Conservation (phyloP, 202 grass and related monocot genomes). For the Carex sylvatica region DNA sequence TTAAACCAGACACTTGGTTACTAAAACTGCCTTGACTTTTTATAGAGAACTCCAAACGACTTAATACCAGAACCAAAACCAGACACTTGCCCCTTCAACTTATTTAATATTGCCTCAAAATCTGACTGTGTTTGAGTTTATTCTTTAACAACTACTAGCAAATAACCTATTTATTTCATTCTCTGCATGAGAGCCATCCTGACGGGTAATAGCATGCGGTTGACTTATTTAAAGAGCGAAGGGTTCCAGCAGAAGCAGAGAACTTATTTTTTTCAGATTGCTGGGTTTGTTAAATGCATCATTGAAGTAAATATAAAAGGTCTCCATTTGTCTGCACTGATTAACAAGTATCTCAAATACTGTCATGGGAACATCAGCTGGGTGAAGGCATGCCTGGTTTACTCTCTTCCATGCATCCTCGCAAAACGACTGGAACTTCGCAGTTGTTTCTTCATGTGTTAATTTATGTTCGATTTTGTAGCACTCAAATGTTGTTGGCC, state of each 20-base stretch:
- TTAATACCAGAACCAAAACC: too few relatives aligned
- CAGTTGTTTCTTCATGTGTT: neutral
- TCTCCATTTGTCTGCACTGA: neutral
- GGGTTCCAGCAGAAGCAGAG: neutral
- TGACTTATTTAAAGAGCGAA: neutral
- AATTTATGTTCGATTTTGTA: constrained; percentile 22
- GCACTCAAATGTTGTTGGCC: neutral
- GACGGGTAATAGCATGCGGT: neutral
- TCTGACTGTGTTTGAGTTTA: too few relatives aligned
- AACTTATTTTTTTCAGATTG: constrained; percentile 2
- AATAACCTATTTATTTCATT: too few relatives aligned
- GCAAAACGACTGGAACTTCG: neutral
- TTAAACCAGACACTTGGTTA: too few relatives aligned
- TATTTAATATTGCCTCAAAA: too few relatives aligned
- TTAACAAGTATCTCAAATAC: constrained; percentile 3
- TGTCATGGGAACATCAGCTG: neutral
- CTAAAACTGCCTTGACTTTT: too few relatives aligned
- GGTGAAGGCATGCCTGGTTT: constrained; percentile 14
- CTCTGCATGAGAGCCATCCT: too few relatives aligned
- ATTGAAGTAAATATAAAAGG: neutral
- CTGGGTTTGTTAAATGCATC: neutral
- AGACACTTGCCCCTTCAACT: too few relatives aligned
- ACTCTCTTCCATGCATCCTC: constrained; percentile 24
- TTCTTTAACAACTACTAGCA: too few relatives aligned
- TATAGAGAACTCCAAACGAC: too few relatives aligned